Base-by-base conservation (phyloP, 164 flowering plant genomes). In the grape (Vitis vinifera) region DNA sequence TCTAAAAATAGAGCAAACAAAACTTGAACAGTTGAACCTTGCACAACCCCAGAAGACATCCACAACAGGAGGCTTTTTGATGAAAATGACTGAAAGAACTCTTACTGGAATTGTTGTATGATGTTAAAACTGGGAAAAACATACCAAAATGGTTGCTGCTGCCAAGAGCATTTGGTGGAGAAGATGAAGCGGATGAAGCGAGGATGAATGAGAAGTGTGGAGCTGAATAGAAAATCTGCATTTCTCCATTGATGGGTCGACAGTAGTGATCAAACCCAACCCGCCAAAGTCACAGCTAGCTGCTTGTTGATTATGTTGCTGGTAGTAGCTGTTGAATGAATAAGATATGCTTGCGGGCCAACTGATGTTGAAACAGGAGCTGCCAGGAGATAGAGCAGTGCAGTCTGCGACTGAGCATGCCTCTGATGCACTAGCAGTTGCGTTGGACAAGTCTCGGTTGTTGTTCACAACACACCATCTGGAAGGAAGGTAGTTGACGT, bases 401-500 rank as follows among this genome's bases (percentile, higher is more conserved):
- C 97, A 92, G 66, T 92, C 98, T 23, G 97, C 91, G 68, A 51
- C 30, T 1, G 87, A 71, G 74, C 95, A 92, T 12, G 92, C 92
- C 48, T 83, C 83, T 10, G 68, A 66, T 16, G 86, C 89, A 48
- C 58, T 70, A 9, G 88, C 83, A 59, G 85, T 80, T 9, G 81
- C 92, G 73, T 92, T 89, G 0, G 85, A 76, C 76, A 89, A 57
- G 68, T 89, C 91, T 67, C 76, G 81, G 67, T 87, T 92, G 55
- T 92, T 86, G 80, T 94, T 79, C 56, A 88, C 89, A 15, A 94
- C 97, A 76, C 98, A 92, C 98, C 98, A 94, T 83, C 69, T 89
- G 44, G 93, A 53, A 44, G 91, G 67, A 64, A 92, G 88, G 70
- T 92, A 94, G 8, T 83, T 81, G 0, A 94, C 97, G 69, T 80